These are phyloP conservation scores for Mycocentrospora acerina DNA, from an alignment of 2,329 filamentous ascomycete species.

Conservation along the genomic window DNA sequence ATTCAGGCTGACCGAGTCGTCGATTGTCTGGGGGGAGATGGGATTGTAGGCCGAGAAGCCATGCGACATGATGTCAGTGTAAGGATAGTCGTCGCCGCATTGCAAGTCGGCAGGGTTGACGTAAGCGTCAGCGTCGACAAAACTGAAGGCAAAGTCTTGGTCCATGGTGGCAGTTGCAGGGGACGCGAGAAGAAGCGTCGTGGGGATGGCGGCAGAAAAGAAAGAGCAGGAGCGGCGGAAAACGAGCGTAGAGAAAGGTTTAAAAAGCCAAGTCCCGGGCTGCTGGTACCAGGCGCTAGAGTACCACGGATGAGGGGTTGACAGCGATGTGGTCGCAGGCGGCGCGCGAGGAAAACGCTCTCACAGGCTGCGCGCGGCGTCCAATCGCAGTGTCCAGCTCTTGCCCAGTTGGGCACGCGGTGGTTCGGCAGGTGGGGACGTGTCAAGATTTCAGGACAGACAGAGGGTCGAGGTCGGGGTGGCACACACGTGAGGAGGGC, in stretches of 20 bases:
- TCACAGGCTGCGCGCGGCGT: background rate
- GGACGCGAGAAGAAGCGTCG: background rate
- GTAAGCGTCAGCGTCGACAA: no score
- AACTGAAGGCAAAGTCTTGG: background rate
- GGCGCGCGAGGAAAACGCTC: background rate
- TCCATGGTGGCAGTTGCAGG: background rate
- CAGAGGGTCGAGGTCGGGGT: background rate
- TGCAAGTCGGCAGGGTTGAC: slow-evolving; percentile 8
- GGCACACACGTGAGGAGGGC: background rate
- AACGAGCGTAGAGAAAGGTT: slow-evolving; percentile 1
- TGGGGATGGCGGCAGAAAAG: background rate
- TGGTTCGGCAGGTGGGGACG: slow-evolving; percentile 3
- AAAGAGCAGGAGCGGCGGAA: background rate
- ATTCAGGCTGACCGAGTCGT: slow-evolving; percentile 5
- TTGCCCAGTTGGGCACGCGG: background rate
- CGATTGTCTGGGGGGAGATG: slow-evolving; percentile 6
- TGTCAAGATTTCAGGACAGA: background rate
- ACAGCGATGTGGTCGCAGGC: background rate
- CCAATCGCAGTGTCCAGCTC: background rate
- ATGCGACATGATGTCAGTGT: slow-evolving; percentile 8
- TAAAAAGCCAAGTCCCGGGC: background rate
- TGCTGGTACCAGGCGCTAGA: background rate
- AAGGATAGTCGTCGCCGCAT: no score
- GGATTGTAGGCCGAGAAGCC: background rate
- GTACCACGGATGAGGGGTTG: background rate